phyloP scores from a whole-genome alignment of 768 basidiomycete genomes.

The Candolleomyces aberdarensis region DNA sequence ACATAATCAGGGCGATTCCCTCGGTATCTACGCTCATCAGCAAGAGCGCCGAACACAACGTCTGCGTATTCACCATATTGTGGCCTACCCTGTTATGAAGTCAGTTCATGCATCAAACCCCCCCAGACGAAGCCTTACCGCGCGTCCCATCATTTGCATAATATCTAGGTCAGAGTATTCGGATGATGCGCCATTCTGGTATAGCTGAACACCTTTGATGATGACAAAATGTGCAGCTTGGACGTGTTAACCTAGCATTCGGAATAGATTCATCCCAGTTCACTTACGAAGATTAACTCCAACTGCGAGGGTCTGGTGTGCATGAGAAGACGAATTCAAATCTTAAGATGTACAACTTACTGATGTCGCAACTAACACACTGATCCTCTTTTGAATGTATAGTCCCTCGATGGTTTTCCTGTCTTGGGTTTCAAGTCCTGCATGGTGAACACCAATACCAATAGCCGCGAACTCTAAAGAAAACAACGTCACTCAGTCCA shows the following conservation, averaged over 20 bases:
- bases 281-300: conserved; percentile 90
- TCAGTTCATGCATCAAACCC: background rate
- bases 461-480: conserved; percentile 53
- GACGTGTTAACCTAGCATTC: background rate
- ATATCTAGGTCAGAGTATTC: conserved; percentile 94
- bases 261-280: background rate
- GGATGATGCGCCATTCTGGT: conserved; percentile 59
- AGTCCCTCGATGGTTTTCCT: conserved; percentile 70
- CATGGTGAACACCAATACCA: conserved; percentile 92
- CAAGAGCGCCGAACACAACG: background rate
- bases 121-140: conserved; percentile 43
- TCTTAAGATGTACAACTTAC: conserved; percentile 31
- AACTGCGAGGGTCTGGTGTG: conserved; percentile 80
- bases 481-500: background rate
- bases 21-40: conserved; percentile 58
- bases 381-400: conserved; percentile 61
- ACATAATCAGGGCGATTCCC: conserved; percentile 81
- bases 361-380: conserved; percentile 78
- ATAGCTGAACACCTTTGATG: conserved; percentile 86
- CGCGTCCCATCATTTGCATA: conserved; percentile 95
- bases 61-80: conserved; percentile 65
- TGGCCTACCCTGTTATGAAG: conserved; percentile 66
- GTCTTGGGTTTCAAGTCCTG: conserved; percentile 75
- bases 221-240: conserved; percentile 90
- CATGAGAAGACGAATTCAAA: conserved; percentile 8